A percentile compares a stretch with the other conserved stretches of the same genome.
phyloP scores from a whole-genome alignment of 2,329 filamentous ascomycete species.

The Trematosphaeria pertusa region DNA sequence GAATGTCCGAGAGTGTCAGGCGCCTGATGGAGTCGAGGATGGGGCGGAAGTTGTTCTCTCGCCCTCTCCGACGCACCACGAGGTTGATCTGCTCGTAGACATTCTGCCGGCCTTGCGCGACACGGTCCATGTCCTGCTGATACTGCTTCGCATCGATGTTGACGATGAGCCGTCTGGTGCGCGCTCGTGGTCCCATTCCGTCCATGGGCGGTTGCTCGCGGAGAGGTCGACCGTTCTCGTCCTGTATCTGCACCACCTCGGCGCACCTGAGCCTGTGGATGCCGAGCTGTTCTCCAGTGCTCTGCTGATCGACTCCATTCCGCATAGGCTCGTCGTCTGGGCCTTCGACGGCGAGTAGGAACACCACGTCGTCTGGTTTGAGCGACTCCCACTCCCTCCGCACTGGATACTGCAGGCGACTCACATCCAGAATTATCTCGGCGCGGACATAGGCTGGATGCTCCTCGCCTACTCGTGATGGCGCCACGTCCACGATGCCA shows the following conservation, averaged over 20 bases:
- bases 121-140: constrained; percentile 73
- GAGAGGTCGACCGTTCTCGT: constrained; percentile 80
- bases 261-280: constrained; percentile 78
- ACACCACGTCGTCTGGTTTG: constrained; percentile 86
- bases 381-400: constrained; percentile 90
- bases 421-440: constrained; percentile 85
- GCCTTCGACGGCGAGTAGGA: constrained; percentile 78
- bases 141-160: constrained; percentile 82
- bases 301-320: constrained; percentile 60
- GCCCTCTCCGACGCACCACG: constrained; percentile 78
- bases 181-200: constrained; percentile 64
- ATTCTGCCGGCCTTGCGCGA: constrained; percentile 72
- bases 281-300: constrained; percentile 67
- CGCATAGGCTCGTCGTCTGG: constrained; percentile 58
- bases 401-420: constrained; percentile 75
- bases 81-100: constrained; percentile 87
- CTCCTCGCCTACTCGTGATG: constrained; percentile 80
- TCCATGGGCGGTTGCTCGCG: constrained; percentile 71
- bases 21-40: constrained; percentile 90
- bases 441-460: constrained; percentile 85
- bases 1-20: constrained; percentile 82
- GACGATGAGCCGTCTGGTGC: constrained; percentile 74
- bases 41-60: constrained; percentile 97
- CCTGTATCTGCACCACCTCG: constrained; percentile 83
- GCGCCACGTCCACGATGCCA: constrained; percentile 84